Evolutionary conservation across 148 eudicot species (phyloP).

Genomic region (Dianthus caryophyllus): DNA sequence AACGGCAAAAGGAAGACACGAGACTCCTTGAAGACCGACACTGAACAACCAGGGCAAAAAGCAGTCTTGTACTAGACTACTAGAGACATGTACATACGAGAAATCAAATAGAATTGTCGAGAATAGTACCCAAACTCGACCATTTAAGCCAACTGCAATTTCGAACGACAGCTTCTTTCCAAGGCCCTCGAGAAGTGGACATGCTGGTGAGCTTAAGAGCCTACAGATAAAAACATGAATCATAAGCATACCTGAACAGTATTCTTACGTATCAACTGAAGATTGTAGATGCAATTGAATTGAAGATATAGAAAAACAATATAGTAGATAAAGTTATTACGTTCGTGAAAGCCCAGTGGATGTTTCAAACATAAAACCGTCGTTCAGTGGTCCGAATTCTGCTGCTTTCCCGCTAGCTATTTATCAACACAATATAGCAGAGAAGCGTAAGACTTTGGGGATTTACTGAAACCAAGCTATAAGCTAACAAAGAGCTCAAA

Average conservation of each 20-base stretch:
- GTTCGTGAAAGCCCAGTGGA: slow-evolving; percentile 88
- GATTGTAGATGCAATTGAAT: not conserved
- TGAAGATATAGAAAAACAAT: not conserved
- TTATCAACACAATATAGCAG: slow-evolving; percentile 19
- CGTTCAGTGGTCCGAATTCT: slow-evolving; percentile 84
- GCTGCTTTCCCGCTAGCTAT: slow-evolving; percentile 84
- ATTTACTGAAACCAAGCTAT: not conserved
- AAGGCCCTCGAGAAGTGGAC: slow-evolving; percentile 80
- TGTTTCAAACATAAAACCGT: slow-evolving; percentile 84
- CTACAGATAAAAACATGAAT: slow-evolving; percentile 26
- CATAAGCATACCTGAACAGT: not conserved
- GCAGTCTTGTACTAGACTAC: not conserved
- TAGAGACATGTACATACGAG: not conserved
- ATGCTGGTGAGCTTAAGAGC: slow-evolving; percentile 74
- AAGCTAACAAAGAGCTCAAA: not conserved
- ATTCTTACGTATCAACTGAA: not conserved
- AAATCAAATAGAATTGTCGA: not conserved
- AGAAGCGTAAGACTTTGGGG: slow-evolving; percentile 8
- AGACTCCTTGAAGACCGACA: not conserved
- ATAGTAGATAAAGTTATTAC: slow-evolving; percentile 35
- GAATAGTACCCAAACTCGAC: slow-evolving; percentile 83
- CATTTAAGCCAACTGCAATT: slow-evolving; percentile 88
- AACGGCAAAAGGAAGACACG: not conserved
- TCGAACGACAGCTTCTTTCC: slow-evolving; percentile 93
- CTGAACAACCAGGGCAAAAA: not conserved